phyloP scores from a whole-genome alignment of 2,329 filamentous ascomycete species.

The Elsinoe perseae region DNA sequence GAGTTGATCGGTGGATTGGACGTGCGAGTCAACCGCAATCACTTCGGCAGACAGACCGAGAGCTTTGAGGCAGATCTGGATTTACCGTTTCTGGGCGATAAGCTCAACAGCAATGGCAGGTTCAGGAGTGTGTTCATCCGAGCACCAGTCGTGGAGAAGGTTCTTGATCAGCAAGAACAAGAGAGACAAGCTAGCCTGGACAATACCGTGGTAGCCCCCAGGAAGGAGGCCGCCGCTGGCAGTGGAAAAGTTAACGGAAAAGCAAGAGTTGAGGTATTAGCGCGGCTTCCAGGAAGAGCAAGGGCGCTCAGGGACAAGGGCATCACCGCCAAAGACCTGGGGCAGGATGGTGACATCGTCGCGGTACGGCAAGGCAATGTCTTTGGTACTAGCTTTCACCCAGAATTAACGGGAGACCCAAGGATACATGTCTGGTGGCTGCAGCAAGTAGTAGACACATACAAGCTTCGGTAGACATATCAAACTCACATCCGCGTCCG shows the following conservation, averaged over 20 bases:
- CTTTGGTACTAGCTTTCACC: conserved; percentile 91
- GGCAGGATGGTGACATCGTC: conserved; percentile 65
- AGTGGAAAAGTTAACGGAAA: conserved; percentile 28
- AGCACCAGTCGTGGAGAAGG: conserved; percentile 81
- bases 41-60: conserved; percentile 89
- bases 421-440: conserved; percentile 95
- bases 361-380: conserved; percentile 87
- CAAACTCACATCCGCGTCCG: background rate
- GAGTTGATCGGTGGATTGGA: conserved; percentile 87
- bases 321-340: conserved; percentile 39
- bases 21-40: conserved; percentile 85
- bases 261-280: conserved; percentile 51
- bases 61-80: conserved; percentile 73
- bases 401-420: conserved; percentile 79
- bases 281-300: conserved; percentile 47
- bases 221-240: conserved; percentile 39
- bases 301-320: conserved; percentile 42
- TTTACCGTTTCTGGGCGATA: conserved; percentile 57
- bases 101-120: conserved; percentile 30
- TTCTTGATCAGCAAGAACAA: conserved; percentile 52
- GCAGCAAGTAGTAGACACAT: conserved; percentile 48
- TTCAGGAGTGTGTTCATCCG: conserved; percentile 89
- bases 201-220: conserved; percentile 52
- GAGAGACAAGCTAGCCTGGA: conserved; percentile 38
- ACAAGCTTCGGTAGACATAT: background rate